Evolutionary conservation across 495 filamentous ascomycete genomes (phyloP), one percentile per base, ranked within the genome.

Genomic region (Penicillium paxilli): DNA sequence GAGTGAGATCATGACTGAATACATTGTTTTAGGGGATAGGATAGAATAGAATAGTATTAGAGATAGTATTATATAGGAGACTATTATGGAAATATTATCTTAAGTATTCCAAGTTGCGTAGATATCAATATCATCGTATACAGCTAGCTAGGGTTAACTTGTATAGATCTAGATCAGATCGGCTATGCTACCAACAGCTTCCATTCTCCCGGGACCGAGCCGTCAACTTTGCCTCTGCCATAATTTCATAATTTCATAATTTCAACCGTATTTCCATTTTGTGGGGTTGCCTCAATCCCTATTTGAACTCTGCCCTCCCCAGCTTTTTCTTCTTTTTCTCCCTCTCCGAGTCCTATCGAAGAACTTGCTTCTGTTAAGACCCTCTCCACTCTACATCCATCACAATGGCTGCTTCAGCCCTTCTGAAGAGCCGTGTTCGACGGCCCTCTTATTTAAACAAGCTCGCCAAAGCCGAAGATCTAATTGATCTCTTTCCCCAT

Each of bases 391-490:
- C 48, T 50, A 19, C 32, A 12, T 17, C 45, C 14, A 1, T 49
- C 65, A 69, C 40, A 49, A 78, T 80, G 75, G 60, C 74, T 63
- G 86, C 84, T 40, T 95, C 91, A 23, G 87, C 88, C 23, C 79
- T 87, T 46, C 75, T 96, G 58, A 88, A 84, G 75, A 81, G 85
- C 64, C 86, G 91, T 55, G 79, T 95, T 48, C 74, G 82, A 41
- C 82, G 90, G 44, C 88, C 90, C 14, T 88, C 86, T 4, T 85
- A 92, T 69, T 77, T 94, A 44, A 88, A 83, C 54, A 94, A 91
- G 76, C 74, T 96, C 21, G 85, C 87, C 54, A 83, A 81, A 51
- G 83, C 91, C 33, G 85, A 92, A 69, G 91, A 95, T 70, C 71
- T 95, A 48, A 78, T 96, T 45, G 78, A 87, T 49, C 78, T 87